phyloP scores from a whole-genome alignment of 768 basidiomycete species.

The Suillus spraguei region DNA sequence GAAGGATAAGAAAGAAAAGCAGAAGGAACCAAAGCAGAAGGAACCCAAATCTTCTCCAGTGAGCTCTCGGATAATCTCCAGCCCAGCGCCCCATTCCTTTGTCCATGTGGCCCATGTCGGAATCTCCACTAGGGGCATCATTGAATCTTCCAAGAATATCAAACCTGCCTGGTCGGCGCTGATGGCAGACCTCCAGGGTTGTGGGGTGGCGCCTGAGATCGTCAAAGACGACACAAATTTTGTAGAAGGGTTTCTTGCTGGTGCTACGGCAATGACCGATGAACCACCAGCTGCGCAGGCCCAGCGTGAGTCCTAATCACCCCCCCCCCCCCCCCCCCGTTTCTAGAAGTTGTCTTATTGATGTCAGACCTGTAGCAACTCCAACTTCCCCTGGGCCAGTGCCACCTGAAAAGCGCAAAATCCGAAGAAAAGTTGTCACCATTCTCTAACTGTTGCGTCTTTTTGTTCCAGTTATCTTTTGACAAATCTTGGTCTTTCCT shows the following conservation, averaged over 20 bases:
- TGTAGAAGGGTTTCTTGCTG: constrained; percentile 33
- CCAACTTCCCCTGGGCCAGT: constrained; percentile 3
- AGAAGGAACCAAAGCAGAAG: constrained; percentile 19
- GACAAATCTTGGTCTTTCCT: background rate
- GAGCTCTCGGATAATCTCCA: constrained; percentile 49
- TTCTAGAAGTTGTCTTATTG: background rate
- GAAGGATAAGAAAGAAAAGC: constrained; percentile 25
- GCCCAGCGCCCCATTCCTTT: constrained; percentile 62
- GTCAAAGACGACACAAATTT: constrained; percentile 36
- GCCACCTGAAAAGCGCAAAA: constrained; percentile 29
- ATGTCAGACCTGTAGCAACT: background rate
- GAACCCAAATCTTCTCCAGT: constrained; percentile 41
- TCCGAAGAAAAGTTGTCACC: constrained; percentile 30
- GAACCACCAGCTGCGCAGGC: constrained; percentile 4
- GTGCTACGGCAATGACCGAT: constrained; percentile 11
- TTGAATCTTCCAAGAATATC: constrained; percentile 56
- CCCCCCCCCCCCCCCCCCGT: background rate
- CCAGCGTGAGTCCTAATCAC: constrained; percentile 11
- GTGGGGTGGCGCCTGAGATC: constrained; percentile 36
- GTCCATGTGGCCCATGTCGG: constrained; percentile 70
- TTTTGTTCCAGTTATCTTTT: background rate
- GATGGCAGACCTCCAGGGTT: constrained; percentile 43
- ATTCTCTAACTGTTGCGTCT: constrained; percentile 23
- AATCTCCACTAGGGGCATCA: constrained; percentile 48
- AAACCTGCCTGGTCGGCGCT: constrained; percentile 57